A percentile compares a stretch with the other conserved stretches of the same genome.
Evolutionary conservation across 148 eudicot genomes (phyloP).

Genomic region (Diospyros lotus): DNA sequence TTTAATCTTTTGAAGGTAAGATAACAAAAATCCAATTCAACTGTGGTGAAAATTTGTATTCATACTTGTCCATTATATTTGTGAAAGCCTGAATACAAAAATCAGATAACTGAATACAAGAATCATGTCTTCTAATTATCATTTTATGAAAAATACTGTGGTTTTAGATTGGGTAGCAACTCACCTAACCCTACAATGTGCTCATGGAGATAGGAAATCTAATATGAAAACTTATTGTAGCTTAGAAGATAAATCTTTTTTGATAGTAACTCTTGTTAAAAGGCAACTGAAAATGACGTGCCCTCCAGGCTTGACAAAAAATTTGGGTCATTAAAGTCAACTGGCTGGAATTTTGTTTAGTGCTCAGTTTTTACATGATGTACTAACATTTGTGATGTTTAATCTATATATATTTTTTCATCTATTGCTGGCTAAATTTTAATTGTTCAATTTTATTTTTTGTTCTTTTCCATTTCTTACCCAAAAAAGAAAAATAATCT

Average conservation of each 20-base stretch:
- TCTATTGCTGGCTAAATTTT: neutral
- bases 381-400: neutral
- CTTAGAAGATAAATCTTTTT: neutral
- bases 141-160: neutral
- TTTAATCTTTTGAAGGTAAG: too few species aligned
- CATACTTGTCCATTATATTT: neutral
- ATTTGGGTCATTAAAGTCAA: neutral
- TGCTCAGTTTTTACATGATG: too few species aligned
- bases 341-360: too few species aligned
- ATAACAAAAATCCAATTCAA: too few species aligned
- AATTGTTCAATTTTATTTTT: neutral
- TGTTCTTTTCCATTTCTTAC: neutral
- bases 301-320: neutral
- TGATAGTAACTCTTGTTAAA: neutral
- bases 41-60: neutral
- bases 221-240: neutral
- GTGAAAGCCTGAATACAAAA: neutral
- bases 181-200: neutral
- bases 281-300: neutral
- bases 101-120: neutral
- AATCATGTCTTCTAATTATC: neutral
- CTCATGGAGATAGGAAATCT: neutral
- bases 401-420: neutral
- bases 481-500: neutral
- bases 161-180: neutral